Conservation (phyloP, 129 eudicot species). For the Pseudognaphalium luteoalbum region DNA sequence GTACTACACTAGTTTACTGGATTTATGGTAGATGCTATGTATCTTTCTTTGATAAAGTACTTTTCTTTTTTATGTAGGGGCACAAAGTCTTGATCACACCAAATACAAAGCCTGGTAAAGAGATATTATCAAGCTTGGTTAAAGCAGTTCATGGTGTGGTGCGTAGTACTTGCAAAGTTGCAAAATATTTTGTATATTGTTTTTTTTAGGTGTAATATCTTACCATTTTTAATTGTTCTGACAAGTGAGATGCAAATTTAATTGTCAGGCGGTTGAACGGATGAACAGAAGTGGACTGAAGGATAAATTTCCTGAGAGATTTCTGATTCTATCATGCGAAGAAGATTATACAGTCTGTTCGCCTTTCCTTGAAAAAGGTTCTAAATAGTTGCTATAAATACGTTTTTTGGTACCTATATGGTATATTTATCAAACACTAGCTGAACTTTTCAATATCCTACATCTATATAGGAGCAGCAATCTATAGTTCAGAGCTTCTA, state of each 20-base stretch:
- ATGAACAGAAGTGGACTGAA: conserved; percentile 57
- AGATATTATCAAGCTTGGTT: conserved; percentile 78
- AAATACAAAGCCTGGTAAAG: conserved; percentile 90
- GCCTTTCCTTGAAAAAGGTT: conserved; percentile 87
- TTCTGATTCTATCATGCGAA: conserved; percentile 81
- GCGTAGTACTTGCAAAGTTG: conserved; percentile 20
- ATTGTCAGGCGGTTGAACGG: conserved; percentile 68
- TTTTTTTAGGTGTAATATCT: background rate
- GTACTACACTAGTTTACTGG: conserved; percentile 31
- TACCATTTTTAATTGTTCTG: background rate
- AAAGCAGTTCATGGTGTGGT: conserved; percentile 92
- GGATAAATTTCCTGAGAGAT: conserved; percentile 47
- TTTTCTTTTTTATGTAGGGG: conserved; percentile 49
- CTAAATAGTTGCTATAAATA: background rate
- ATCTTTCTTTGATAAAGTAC: conserved; percentile 3
- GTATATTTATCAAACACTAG: background rate
- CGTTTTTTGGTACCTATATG: conserved; percentile 6
- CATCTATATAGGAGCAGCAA: conserved; percentile 59
- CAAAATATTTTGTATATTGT: background rate
- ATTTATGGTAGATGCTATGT: background rate
- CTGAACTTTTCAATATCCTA: background rate
- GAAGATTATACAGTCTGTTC: conserved; percentile 70
- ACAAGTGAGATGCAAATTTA: conserved; percentile 9
- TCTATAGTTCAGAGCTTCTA: conserved; percentile 83
- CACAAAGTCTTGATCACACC: conserved; percentile 72